Percentiles rank a stretch among this genome's conserved stretches.
Conservation (phyloP, 441 rosid species). For the Croton laevigatus region DNA sequence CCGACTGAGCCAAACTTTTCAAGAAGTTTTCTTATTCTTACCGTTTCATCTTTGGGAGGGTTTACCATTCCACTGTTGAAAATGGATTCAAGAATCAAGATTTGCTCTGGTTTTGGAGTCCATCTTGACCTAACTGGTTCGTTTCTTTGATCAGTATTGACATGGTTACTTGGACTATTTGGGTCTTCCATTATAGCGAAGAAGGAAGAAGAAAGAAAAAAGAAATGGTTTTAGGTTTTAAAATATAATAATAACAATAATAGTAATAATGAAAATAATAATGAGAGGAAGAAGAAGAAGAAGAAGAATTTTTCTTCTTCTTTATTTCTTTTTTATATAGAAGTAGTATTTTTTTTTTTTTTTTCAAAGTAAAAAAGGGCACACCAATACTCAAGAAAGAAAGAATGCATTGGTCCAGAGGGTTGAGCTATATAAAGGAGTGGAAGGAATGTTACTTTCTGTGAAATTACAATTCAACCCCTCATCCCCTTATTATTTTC, state of each 20-base stretch:
- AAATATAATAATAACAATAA: conserved; percentile 18
- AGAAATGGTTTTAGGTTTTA: conserved; percentile 20
- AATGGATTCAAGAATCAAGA: conserved; percentile 94
- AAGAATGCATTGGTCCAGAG: conserved; percentile 19
- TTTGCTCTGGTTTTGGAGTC: conserved; percentile 98
- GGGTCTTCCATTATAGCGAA: conserved; percentile 49
- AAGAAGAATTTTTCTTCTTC: background rate
- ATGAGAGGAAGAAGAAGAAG: background rate
- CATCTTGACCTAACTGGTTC: conserved; percentile 91
- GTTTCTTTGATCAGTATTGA: conserved; percentile 33
- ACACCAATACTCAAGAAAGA: conserved; percentile 29
- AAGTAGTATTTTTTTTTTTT: too few relatives aligned
- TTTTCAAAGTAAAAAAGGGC: conserved; percentile 17
- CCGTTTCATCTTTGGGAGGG: conserved; percentile 95
- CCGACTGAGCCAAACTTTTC: conserved; percentile 92
- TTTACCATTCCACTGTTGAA: conserved; percentile 98
- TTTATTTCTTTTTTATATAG: too few relatives aligned
- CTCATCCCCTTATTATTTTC: too few relatives aligned
- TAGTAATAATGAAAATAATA: too few relatives aligned
- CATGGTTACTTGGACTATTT: conserved; percentile 40
- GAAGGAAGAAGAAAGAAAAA: background rate
- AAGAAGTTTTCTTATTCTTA: conserved; percentile 77
- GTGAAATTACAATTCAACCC: conserved; percentile 26
- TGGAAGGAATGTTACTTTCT: conserved; percentile 27
- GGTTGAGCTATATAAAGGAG: conserved; percentile 22